Evolutionary conservation across 202 grass and related monocot genomes (phyloP).

Genomic region (Zizania palustris): DNA sequence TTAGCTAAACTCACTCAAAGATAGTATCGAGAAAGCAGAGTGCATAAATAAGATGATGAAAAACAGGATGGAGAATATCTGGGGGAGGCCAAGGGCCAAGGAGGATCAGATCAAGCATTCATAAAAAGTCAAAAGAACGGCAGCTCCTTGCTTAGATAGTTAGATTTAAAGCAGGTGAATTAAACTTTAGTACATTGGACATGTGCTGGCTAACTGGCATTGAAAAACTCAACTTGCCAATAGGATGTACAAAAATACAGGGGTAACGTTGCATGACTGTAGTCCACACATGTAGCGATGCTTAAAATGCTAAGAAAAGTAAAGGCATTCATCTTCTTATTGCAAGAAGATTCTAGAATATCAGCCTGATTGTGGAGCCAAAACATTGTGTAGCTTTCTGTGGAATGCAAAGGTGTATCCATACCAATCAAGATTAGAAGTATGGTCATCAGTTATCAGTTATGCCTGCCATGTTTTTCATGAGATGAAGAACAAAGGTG

Average conservation of each 20-base stretch:
- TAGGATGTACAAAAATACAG: not conserved
- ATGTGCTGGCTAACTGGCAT: not conserved
- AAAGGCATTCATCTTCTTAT: not conserved
- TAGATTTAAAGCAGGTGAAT: not conserved
- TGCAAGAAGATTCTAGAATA: not conserved
- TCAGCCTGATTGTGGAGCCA: constrained; percentile 1
- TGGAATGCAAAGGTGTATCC: not conserved
- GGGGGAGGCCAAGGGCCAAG: not conserved
- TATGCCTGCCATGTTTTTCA: constrained; percentile 7
- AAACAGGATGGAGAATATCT: not conserved
- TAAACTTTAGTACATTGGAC: not conserved
- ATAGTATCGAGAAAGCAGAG: not conserved
- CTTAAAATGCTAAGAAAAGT: not conserved
- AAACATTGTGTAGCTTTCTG: not conserved
- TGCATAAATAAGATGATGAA: not conserved
- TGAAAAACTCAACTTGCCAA: not conserved
- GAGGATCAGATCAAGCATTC: constrained; percentile 17
- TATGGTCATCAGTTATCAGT: constrained; percentile 3
- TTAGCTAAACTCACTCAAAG: not conserved
- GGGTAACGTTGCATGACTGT: not conserved
- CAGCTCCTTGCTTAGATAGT: not conserved
- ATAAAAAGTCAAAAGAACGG: not conserved
- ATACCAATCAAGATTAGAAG: not conserved
- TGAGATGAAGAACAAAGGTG: not conserved
- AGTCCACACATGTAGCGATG: not conserved